Percentiles rank a stretch among this genome's conserved stretches.
Conservation (phyloP, 1,284 basidiomycete genomes). For the Ceratobasidium sp. region DNA sequence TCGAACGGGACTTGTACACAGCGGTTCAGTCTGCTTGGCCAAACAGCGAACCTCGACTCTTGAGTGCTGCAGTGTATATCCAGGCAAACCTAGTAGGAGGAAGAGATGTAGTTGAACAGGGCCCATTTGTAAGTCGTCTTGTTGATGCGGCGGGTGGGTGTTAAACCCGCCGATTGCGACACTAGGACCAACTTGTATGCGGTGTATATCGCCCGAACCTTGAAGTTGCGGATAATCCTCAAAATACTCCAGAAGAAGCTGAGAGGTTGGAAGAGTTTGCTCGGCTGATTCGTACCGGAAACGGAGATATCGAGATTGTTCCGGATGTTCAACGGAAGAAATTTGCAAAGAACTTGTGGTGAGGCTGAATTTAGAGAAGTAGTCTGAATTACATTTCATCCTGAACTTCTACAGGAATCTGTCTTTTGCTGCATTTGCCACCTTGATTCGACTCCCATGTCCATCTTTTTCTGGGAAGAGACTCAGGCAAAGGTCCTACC, state of each 20-base stretch:
- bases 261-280: constrained; percentile 51
- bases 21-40: constrained; percentile 53
- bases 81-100: constrained; percentile 56
- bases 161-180: constrained; percentile 1
- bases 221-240: constrained; percentile 47
- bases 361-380: not conserved
- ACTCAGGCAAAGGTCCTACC: constrained; percentile 45
- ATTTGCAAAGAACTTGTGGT: constrained; percentile 68
- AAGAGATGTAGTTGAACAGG: constrained; percentile 61
- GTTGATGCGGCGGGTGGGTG: constrained; percentile 28
- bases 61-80: constrained; percentile 64
- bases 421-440: constrained; percentile 60
- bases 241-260: constrained; percentile 51
- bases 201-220: constrained; percentile 62
- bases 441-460: constrained; percentile 60
- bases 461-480: constrained; percentile 57
- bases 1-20: constrained; percentile 71
- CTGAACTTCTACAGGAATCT: constrained; percentile 55
- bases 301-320: constrained; percentile 58
- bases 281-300: constrained; percentile 58
- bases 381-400: not conserved
- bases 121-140: constrained; percentile 58
- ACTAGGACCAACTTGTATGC: constrained; percentile 60
- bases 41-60: constrained; percentile 54
- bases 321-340: constrained; percentile 68